Percentiles rank a stretch among this genome's conserved stretches.
Conservation (phyloP, 164 flowering plant genomes). For the Nymphaea thermarum region DNA sequence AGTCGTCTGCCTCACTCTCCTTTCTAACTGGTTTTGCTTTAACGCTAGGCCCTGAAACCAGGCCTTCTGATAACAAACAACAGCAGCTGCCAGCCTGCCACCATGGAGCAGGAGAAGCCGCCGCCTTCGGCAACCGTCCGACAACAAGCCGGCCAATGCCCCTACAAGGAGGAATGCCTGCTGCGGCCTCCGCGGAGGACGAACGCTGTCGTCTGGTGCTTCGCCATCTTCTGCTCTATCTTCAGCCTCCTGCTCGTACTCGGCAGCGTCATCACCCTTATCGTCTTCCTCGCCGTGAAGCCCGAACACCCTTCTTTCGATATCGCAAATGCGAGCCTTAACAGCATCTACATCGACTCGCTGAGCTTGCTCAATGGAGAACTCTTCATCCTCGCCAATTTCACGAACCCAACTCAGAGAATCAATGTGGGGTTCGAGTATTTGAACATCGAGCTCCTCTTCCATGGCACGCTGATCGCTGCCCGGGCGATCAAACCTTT, state of each 20-base stretch:
- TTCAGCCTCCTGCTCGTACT: slow-evolving; percentile 56
- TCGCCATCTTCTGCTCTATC: slow-evolving; percentile 38
- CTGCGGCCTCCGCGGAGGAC: slow-evolving; percentile 24
- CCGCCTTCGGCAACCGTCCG: too few relatives aligned
- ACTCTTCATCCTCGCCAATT: slow-evolving; percentile 50
- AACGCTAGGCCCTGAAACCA: too few relatives aligned
- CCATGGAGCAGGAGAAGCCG: too few relatives aligned
- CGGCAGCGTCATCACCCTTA: slow-evolving; percentile 43
- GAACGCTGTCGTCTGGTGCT: slow-evolving; percentile 47
- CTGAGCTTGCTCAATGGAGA: slow-evolving; percentile 58
- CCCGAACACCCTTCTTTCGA: slow-evolving; percentile 52
- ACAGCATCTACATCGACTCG: slow-evolving; percentile 58
- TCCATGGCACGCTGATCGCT: slow-evolving; percentile 40
- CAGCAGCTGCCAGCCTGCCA: too few relatives aligned
- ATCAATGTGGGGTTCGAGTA: slow-evolving; percentile 43
- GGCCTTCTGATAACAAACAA: too few relatives aligned
- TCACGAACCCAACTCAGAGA: slow-evolving; percentile 68
- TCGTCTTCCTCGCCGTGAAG: slow-evolving; percentile 44
- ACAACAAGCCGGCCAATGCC: too few relatives aligned
- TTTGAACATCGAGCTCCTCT: slow-evolving; percentile 46
- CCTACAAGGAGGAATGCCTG: too few relatives aligned
- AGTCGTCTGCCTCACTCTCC: too few relatives aligned
- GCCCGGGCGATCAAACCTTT: slow-evolving; percentile 48
- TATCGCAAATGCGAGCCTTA: slow-evolving; percentile 40
- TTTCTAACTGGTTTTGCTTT: too few relatives aligned